Evolutionary conservation across 2,329 filamentous ascomycete species (phyloP).

Genomic region (Rhytidhysteron rufulum): DNA sequence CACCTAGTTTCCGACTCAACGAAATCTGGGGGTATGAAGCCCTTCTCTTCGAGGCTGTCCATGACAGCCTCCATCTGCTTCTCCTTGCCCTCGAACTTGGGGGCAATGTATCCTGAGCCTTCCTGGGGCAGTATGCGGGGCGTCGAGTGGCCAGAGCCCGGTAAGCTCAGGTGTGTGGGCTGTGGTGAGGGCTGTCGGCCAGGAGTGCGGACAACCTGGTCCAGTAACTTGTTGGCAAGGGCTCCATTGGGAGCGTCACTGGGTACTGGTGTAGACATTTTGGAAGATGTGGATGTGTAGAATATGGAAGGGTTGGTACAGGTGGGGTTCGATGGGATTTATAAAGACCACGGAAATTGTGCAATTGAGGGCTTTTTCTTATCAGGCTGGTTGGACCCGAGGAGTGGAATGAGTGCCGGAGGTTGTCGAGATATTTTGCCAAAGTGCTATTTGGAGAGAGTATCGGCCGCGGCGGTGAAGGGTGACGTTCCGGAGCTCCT

Average conservation of each 20-base stretch:
- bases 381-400: no score
- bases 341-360: no score
- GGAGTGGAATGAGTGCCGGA: no score
- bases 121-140: conserved; percentile 76
- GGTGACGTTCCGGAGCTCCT: no score
- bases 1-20: conserved; percentile 83
- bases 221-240: conserved; percentile 54
- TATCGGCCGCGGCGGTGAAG: neutral
- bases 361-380: no score
- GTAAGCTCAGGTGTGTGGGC: conserved; percentile 77
- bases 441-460: neutral
- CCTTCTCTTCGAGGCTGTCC: conserved; percentile 70
- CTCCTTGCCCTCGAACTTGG: conserved; percentile 87
- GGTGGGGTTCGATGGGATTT: no score
- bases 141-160: conserved; percentile 52
- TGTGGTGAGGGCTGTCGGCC: conserved; percentile 77
- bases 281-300: no score
- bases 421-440: neutral
- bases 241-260: no score
- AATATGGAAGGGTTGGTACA: no score
- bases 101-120: conserved; percentile 83
- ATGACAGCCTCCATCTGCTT: conserved; percentile 87
- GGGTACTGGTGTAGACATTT: conserved; percentile 29
- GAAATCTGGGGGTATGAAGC: conserved; percentile 81
- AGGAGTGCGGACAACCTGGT: conserved; percentile 50